Evolutionary conservation across 257 asterid genomes (phyloP), one percentile per base, ranked within the genome.

Genomic region (Osmanthus fragrans): DNA sequence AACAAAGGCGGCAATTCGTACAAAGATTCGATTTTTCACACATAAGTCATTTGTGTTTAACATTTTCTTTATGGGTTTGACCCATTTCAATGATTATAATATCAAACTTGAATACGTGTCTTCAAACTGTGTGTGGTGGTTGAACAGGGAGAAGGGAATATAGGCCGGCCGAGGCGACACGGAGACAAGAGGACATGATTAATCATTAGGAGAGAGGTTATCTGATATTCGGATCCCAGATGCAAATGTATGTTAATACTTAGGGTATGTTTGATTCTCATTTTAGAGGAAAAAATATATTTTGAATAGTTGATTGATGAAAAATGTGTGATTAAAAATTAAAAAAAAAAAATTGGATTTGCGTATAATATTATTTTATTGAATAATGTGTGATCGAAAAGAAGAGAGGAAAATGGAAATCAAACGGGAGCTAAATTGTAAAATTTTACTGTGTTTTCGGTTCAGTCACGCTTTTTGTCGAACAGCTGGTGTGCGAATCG

Each of bases 101-200:
- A 21, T 73, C 81, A 70, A 4, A 70, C 56, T 6, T 42, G 51
- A 4, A 33, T 23, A 42, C 7, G 47, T 47, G 51, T 67, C 18
- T 68, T 19, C 34, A 60, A 16, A 25, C 9, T 78, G 21, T 77
- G 70, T 71, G 78, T 56, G 74, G 60, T 25, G 81, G 56, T 84
- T 76, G 63, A 74, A 19, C 58, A 45, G 70, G 64, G 65, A 54
- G 78, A 73, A 73, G 34, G 33, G 78, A 70, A 71, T 75, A 70
- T 63, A 42, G 84, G 86, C 83, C 80, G 86, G 91, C 80, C 67
- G 71, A 54, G 73, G 81, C 69, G 45, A 76, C 18, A 56, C 40
- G 70, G 83, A 58, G 96, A 90, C 92, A 88, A 85, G 70, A 66
- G 77, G 85, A 87, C 92, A 91, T 40, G 81, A 80, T 40, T 71